Evolutionary conservation across 2,329 filamentous ascomycete genomes (phyloP).

Genomic region (Colletotrichum sp.): DNA sequence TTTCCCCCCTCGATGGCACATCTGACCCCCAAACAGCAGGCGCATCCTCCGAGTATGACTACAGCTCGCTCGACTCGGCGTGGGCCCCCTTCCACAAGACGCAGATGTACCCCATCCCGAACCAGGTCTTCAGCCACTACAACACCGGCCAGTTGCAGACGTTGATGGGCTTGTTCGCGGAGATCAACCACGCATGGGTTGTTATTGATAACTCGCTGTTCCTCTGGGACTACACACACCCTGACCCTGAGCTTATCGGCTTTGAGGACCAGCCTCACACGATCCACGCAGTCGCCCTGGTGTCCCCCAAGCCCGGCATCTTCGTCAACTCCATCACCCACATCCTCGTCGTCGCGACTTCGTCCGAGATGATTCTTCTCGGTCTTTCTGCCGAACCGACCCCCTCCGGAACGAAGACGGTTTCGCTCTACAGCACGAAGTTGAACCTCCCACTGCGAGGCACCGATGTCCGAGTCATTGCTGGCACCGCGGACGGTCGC

Average conservation of each 20-base stretch:
- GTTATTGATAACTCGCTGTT: slow-evolving; percentile 95
- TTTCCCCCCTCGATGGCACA: not conserved
- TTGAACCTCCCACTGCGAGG: slow-evolving; percentile 82
- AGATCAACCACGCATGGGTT: slow-evolving; percentile 94
- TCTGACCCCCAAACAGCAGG: slow-evolving; percentile 67
- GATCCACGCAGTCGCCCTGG: slow-evolving; percentile 89
- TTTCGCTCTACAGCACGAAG: slow-evolving; percentile 86
- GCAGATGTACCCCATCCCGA: slow-evolving; percentile 87
- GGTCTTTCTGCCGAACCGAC: slow-evolving; percentile 75
- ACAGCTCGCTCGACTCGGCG: slow-evolving; percentile 68
- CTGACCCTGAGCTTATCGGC: slow-evolving; percentile 89
- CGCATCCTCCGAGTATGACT: slow-evolving; percentile 89
- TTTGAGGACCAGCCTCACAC: slow-evolving; percentile 88
- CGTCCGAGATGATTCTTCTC: slow-evolving; percentile 83
- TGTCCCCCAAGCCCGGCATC: slow-evolving; percentile 83
- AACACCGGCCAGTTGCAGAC: slow-evolving; percentile 86
- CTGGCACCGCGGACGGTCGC: slow-evolving; percentile 81
- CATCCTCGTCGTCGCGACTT: slow-evolving; percentile 87
- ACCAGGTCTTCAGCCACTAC: slow-evolving; percentile 90
- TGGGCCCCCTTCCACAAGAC: slow-evolving; percentile 92
- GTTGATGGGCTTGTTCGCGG: slow-evolving; percentile 94
- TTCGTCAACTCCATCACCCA: slow-evolving; percentile 88
- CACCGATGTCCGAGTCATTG: slow-evolving; percentile 77
- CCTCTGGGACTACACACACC: slow-evolving; percentile 95
- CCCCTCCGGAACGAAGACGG: slow-evolving; percentile 71